These are phyloP conservation scores for Erysimum cheiri DNA, from an alignment of 441 rosid genomes.

Conservation along the genomic window DNA sequence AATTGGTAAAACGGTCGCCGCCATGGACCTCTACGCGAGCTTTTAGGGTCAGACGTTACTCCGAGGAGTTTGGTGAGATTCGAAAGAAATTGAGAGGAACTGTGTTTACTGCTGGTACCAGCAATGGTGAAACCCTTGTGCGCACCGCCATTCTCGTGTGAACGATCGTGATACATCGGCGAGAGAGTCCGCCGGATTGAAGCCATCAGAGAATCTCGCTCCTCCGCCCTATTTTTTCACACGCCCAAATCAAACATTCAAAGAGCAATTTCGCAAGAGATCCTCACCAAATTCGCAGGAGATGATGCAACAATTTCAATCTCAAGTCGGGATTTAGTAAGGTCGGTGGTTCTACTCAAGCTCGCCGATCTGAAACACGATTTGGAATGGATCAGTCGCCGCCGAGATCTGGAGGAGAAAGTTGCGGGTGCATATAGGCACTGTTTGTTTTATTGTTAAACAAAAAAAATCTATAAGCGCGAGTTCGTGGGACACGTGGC, in stretches of 20 bases:
- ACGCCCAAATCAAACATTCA: constrained; percentile 29
- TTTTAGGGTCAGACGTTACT: constrained; percentile 39
- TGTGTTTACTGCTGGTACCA: constrained; percentile 43
- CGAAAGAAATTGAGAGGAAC: constrained; percentile 43
- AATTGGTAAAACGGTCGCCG: constrained; percentile 68
- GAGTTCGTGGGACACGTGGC: constrained; percentile 33
- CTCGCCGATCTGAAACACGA: constrained; percentile 34
- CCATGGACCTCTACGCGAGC: constrained; percentile 57
- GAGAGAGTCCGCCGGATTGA: constrained; percentile 91
- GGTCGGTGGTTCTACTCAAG: not conserved
- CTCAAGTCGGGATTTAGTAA: not conserved
- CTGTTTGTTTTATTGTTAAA: constrained; percentile 1
- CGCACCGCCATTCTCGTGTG: constrained; percentile 54
- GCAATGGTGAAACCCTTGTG: constrained; percentile 51
- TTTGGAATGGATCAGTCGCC: constrained; percentile 37
- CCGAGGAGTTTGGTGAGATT: constrained; percentile 38
- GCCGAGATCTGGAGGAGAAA: constrained; percentile 42
- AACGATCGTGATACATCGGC: constrained; percentile 67
- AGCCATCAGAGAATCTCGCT: constrained; percentile 58
- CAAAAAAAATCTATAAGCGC: not conserved
- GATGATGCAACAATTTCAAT: not conserved
- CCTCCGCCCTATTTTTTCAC: constrained; percentile 4
- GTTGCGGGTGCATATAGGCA: not conserved
- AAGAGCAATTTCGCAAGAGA: constrained; percentile 23
- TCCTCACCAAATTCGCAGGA: constrained; percentile 17